These are phyloP conservation scores for Fragilaria radians DNA, from an alignment of 108 stramenopile genomes.

Conservation along the genomic window DNA sequence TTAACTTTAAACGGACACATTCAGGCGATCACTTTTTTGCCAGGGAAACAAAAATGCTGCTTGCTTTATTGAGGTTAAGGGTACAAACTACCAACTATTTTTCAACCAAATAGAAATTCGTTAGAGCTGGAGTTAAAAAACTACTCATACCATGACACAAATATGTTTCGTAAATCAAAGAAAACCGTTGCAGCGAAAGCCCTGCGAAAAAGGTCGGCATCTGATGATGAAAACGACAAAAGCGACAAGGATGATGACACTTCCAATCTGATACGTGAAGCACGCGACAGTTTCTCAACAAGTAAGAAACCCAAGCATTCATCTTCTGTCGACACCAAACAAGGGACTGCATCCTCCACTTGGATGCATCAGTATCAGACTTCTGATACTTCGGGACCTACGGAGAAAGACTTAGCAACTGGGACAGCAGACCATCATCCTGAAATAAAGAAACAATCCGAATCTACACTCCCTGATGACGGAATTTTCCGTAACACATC, in stretches of 20 bases:
- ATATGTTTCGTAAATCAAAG: slow-evolving; percentile 76
- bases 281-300: slow-evolving; percentile 32
- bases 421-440: slow-evolving; percentile 48
- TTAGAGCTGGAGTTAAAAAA: no score
- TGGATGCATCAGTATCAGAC: slow-evolving; percentile 51
- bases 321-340: neutral
- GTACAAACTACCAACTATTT: no score
- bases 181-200: slow-evolving; percentile 27
- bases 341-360: neutral
- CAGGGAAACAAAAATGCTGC: no score
- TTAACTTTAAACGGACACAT: no score
- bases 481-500: slow-evolving; percentile 16
- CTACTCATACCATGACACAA: no score
- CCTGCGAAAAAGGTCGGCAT: slow-evolving; percentile 6
- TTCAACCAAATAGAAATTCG: no score
- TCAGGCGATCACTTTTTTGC: no score
- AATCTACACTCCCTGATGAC: slow-evolving; percentile 9
- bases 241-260: slow-evolving; percentile 21
- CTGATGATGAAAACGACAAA: slow-evolving; percentile 13
- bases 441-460: slow-evolving; percentile 3
- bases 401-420: slow-evolving; percentile 45
- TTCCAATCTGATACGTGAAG: slow-evolving; percentile 31
- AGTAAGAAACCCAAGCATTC: slow-evolving; percentile 17
- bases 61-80: no score
- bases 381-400: slow-evolving; percentile 9